These are phyloP conservation scores for Flaveria linearis DNA, from an alignment of 129 eudicot genomes.

Conservation along the genomic window DNA sequence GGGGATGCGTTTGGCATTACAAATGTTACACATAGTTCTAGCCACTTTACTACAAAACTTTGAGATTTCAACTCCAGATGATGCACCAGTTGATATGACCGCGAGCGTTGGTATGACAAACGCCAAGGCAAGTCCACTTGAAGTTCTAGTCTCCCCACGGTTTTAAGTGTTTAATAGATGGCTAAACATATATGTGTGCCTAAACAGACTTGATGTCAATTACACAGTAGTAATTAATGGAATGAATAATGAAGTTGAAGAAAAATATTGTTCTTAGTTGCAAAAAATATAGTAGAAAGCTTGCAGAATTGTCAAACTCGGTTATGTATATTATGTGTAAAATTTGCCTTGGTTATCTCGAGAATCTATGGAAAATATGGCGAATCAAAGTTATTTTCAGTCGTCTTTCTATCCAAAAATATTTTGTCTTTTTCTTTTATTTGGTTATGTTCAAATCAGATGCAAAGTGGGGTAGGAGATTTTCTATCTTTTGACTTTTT, in stretches of 20 bases:
- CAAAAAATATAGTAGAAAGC: neutral
- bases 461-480: no score
- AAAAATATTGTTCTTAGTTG: neutral
- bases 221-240: neutral
- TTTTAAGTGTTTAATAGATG: neutral
- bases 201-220: neutral
- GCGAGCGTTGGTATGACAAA: constrained; percentile 3
- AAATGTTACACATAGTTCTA: constrained; percentile 24
- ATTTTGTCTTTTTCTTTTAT: no score
- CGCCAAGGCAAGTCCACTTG: constrained; percentile 6
- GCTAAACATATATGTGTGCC: neutral
- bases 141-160: constrained; percentile 18
- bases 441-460: no score
- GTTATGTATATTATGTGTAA: no score
- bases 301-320: neutral
- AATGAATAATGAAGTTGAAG: neutral
- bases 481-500: no score
- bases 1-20: neutral
- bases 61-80: constrained; percentile 21
- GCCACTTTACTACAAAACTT: constrained; percentile 20
- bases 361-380: no score
- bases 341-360: no score
- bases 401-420: no score
- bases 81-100: constrained; percentile 18
- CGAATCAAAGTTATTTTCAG: no score